Evolutionary conservation across 2,329 filamentous ascomycete genomes (phyloP).

Genomic region (Colletotrichum aenigma): DNA sequence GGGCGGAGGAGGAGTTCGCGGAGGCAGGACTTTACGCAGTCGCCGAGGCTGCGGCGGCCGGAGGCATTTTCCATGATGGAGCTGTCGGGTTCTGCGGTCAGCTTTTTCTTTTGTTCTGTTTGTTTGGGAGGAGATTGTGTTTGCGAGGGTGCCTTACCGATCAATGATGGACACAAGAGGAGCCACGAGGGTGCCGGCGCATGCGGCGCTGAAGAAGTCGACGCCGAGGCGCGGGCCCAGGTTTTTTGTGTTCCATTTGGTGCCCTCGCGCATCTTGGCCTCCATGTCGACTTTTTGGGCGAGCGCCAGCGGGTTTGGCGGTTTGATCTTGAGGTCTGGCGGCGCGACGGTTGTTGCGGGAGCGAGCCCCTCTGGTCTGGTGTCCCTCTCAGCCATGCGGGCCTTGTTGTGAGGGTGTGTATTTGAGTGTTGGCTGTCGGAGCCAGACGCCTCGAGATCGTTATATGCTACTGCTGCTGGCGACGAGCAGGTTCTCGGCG

Average conservation of each 20-base stretch:
- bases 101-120: background rate
- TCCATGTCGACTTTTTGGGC: conserved; percentile 25
- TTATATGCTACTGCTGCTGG: background rate
- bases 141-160: conserved; percentile 55
- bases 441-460: background rate
- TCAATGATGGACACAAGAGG: conserved; percentile 89
- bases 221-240: conserved; percentile 69
- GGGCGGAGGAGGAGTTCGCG: conserved; percentile 62
- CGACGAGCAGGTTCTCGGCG: background rate
- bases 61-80: conserved; percentile 85
- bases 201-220: conserved; percentile 71
- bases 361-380: conserved; percentile 16
- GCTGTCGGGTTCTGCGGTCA: conserved; percentile 39
- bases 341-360: background rate
- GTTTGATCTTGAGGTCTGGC: conserved; percentile 16
- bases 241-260: conserved; percentile 76
- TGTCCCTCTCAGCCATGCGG: conserved; percentile 15
- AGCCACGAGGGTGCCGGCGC: conserved; percentile 77
- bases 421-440: background rate
- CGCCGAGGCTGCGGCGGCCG: conserved; percentile 63
- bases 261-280: conserved; percentile 5
- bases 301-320: conserved; percentile 37
- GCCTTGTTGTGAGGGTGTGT: background rate
- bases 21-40: conserved; percentile 65
- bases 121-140: background rate